These are phyloP conservation scores for Alternaria gansuensis DNA, from an alignment of 2,329 filamentous ascomycete genomes.

Conservation along the genomic window DNA sequence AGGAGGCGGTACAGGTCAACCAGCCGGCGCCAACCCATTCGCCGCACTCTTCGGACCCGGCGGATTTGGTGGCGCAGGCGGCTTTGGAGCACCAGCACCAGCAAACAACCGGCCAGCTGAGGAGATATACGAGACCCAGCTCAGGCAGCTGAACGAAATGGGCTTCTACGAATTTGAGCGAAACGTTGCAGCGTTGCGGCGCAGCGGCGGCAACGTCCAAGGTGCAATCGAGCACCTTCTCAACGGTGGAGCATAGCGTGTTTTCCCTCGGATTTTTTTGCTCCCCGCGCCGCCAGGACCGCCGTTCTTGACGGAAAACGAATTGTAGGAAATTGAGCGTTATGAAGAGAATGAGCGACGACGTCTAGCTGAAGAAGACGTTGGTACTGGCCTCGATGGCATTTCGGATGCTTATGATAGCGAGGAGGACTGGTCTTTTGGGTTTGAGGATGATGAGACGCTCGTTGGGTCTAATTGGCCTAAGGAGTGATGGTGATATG, in stretches of 20 bases:
- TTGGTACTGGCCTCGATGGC: slow-evolving; percentile 17
- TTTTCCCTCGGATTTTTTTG: slow-evolving; percentile 10
- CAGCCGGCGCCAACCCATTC: slow-evolving; percentile 50
- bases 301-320: slow-evolving; percentile 1
- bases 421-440: slow-evolving; percentile 21
- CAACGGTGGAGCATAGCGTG: slow-evolving; percentile 39
- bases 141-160: slow-evolving; percentile 97
- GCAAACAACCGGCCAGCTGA: slow-evolving; percentile 88
- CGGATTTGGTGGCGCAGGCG: slow-evolving; percentile 50
- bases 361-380: slow-evolving; percentile 12
- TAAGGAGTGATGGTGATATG: not conserved
- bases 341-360: slow-evolving; percentile 8
- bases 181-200: slow-evolving; percentile 86
- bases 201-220: slow-evolving; percentile 92
- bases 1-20: slow-evolving; percentile 43
- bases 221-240: slow-evolving; percentile 82
- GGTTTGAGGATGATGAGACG: slow-evolving; percentile 8
- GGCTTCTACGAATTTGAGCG: slow-evolving; percentile 96
- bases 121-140: slow-evolving; percentile 88
- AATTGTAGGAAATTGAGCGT: slow-evolving; percentile 8
- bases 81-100: slow-evolving; percentile 58
- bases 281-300: not conserved
- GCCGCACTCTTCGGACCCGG: slow-evolving; percentile 59
- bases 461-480: slow-evolving; percentile 5
- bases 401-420: slow-evolving; percentile 18